Conservation (phyloP, 768 basidiomycete species). For the Lactifluus subvellereus region DNA sequence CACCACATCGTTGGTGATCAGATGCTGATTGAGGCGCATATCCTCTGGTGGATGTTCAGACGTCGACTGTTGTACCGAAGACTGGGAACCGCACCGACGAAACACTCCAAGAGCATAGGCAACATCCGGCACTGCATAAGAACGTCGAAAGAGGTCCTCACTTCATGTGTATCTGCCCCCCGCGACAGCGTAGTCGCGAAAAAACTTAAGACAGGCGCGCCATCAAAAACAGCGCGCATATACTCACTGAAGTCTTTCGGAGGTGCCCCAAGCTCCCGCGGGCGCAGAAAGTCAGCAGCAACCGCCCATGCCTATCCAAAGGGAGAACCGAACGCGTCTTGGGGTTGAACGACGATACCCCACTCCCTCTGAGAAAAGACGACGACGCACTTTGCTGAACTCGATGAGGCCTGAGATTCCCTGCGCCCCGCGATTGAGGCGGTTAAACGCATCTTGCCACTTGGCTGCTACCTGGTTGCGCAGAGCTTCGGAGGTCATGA, state of each 20-base stretch:
- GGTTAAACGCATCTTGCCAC: conserved; percentile 67
- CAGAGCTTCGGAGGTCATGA: conserved; percentile 58
- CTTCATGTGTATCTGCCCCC: conserved; percentile 40
- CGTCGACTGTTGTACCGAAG: background rate
- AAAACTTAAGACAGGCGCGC: background rate
- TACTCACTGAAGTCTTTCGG: conserved; percentile 30
- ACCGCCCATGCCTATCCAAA: conserved; percentile 46
- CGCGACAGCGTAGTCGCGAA: background rate
- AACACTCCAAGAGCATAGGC: conserved; percentile 61
- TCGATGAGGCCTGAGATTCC: conserved; percentile 60
- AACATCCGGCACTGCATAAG: conserved; percentile 56
- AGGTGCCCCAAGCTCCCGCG: conserved; percentile 42
- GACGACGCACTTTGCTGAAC: conserved; percentile 47
- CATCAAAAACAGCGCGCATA: background rate
- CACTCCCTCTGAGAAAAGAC: background rate
- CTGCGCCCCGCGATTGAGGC: conserved; percentile 50
- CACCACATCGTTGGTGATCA: conserved; percentile 57
- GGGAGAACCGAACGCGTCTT: background rate
- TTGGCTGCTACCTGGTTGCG: conserved; percentile 59
- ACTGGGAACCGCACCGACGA: conserved; percentile 45
- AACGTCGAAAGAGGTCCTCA: conserved; percentile 52
- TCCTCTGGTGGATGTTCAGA: conserved; percentile 42
- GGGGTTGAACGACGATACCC: background rate
- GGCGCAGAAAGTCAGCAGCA: conserved; percentile 47
- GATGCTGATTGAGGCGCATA: conserved; percentile 50